Conservation (phyloP, 2,329 filamentous ascomycete species). For the Hirsutella minnesotensis region DNA sequence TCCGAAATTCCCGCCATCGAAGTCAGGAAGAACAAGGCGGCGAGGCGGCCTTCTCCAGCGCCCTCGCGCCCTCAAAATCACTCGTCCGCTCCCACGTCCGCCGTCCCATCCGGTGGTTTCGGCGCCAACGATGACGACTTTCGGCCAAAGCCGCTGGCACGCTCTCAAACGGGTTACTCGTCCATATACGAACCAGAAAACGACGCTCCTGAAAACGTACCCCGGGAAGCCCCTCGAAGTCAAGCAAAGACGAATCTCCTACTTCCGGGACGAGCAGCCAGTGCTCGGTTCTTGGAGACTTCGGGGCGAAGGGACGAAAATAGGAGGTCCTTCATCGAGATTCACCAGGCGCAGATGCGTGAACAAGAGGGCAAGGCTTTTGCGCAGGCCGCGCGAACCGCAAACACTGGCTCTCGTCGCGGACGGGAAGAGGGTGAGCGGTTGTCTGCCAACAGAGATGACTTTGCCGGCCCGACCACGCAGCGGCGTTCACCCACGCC, state of each 20-base stretch:
- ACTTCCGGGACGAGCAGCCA: constrained; percentile 19
- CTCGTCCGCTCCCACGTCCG: constrained; percentile 3
- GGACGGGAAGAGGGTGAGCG: constrained; percentile 18
- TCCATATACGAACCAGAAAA: constrained; percentile 16
- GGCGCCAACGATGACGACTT: constrained; percentile 29
- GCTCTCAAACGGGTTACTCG: constrained; percentile 46
- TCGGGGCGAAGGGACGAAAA: constrained; percentile 35
- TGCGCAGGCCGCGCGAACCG: constrained; percentile 31
- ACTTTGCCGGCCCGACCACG: constrained; percentile 13
- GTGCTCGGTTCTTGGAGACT: constrained; percentile 31
- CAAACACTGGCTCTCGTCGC: constrained; percentile 20
- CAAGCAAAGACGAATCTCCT: constrained; percentile 10
- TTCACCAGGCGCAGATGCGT: constrained; percentile 48
- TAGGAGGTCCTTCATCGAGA: constrained; percentile 45
- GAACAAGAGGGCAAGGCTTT: constrained; percentile 48
- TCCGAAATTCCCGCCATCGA: constrained; percentile 60
- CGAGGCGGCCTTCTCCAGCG: constrained; percentile 20
- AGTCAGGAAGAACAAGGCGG: constrained; percentile 48
- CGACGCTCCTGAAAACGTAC: background rate
- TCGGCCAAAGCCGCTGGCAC: constrained; percentile 38
- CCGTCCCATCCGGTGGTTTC: constrained; percentile 1
- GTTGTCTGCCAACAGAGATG: constrained; percentile 7
- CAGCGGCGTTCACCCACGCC: constrained; percentile 15
- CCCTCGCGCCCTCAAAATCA: constrained; percentile 8
- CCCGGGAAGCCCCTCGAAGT: background rate